A percentile compares a stretch with the other conserved stretches of the same genome.
Evolutionary conservation across 352 stramenopile genomes (phyloP).

Genomic region (Globisporangium uncinulatum): DNA sequence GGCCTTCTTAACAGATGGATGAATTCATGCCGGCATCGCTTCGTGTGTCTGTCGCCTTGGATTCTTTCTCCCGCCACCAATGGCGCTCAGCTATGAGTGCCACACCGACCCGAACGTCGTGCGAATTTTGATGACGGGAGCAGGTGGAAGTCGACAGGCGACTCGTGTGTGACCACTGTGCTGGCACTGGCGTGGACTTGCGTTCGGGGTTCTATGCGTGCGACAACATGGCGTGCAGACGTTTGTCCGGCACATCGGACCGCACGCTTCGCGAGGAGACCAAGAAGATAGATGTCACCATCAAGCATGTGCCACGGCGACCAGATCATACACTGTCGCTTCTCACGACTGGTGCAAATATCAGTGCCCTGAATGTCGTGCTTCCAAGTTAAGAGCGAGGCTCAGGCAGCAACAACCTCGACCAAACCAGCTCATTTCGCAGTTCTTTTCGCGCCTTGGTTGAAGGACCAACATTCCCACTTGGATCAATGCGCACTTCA

Average conservation of each 20-base stretch:
- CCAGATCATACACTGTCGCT: constrained; percentile 14
- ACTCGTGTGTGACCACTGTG: constrained; percentile 36
- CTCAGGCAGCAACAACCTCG: background rate
- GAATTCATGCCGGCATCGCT: background rate
- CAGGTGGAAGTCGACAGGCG: constrained; percentile 22
- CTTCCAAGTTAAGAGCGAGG: background rate
- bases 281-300: constrained; percentile 17
- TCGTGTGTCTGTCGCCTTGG: background rate
- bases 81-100: background rate
- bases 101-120: background rate
- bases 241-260: constrained; percentile 31
- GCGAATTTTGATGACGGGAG: background rate
- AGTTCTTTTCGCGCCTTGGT: too few relatives aligned
- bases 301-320: constrained; percentile 33
- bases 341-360: background rate
- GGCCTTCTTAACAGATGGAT: background rate
- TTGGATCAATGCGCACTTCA: too few relatives aligned
- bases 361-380: background rate
- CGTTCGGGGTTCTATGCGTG: constrained; percentile 32
- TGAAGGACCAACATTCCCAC: too few relatives aligned
- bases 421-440: background rate
- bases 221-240: constrained; percentile 24
- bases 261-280: constrained; percentile 18
- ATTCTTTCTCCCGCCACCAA: background rate
- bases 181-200: constrained; percentile 27